Conservation (phyloP, 2,329 filamentous ascomycete species). For the Aspergillus quadrilineatus region DNA sequence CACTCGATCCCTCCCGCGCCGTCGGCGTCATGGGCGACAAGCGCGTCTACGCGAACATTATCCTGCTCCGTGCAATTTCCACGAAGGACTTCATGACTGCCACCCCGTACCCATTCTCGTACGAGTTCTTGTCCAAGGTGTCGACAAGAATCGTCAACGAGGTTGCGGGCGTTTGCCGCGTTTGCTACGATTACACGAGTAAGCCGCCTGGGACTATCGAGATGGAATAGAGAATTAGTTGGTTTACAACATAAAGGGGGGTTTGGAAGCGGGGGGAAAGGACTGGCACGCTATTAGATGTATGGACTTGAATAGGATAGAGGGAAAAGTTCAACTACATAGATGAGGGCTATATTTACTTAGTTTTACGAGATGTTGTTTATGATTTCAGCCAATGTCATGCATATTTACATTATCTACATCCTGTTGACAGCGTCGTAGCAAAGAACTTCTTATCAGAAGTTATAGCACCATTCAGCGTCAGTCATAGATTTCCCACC, state of each 20-base stretch:
- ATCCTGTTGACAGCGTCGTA: too few relatives aligned
- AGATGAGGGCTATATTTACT: neutral
- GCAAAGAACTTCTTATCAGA: too few relatives aligned
- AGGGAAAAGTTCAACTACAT: conserved; percentile 4
- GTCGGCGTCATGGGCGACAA: conserved; percentile 64
- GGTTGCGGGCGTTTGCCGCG: conserved; percentile 57
- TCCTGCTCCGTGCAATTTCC: conserved; percentile 62
- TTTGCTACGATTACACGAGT: conserved; percentile 52
- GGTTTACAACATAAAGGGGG: neutral
- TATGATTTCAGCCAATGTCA: neutral
- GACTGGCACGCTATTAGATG: too few relatives aligned
- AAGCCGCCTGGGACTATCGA: conserved; percentile 73
- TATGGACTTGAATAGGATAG: neutral
- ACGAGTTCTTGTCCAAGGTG: conserved; percentile 64
- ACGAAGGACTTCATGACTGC: conserved; percentile 73
- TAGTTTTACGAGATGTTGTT: neutral
- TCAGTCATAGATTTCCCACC: too few relatives aligned
- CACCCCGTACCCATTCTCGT: conserved; percentile 66
- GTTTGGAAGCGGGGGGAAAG: too few relatives aligned
- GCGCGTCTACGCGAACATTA: conserved; percentile 63
- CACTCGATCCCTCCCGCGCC: conserved; percentile 63
- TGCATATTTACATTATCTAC: neutral
- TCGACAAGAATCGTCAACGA: conserved; percentile 71
- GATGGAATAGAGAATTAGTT: conserved; percentile 61
- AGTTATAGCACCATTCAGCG: too few relatives aligned